Evolutionary conservation across 2,329 filamentous ascomycete species (phyloP), one percentile per base, ranked within the genome.

Genomic region (Aspergillus proliferans): DNA sequence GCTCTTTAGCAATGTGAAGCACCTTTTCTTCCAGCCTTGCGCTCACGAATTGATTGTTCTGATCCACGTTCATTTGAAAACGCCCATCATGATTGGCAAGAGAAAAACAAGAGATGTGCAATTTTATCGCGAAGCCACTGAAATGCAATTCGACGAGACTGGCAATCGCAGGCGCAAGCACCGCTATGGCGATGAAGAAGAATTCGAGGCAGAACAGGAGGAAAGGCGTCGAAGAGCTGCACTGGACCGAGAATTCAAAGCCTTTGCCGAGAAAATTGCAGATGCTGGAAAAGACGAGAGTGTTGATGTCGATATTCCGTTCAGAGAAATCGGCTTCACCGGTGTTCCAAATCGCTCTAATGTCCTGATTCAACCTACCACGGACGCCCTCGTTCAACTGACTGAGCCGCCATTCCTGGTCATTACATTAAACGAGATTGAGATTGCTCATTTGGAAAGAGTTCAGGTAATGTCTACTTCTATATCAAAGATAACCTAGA

Each of bases 21-120:
- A 98, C 67, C 79, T 98, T 2, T 98, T 98, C 78, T 98, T 98
- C 78, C 93, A 98, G 70, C 93, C 94, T 24, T 97, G 90, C 63
- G 87, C 90, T 60, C 89, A 95, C 63, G 93, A 98, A 69, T 76
- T 98, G 62, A 95, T 98, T 58, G 94, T 98, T 57, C 88, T 98
- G 61, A 96, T 98, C 58, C 93, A 98, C 69, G 87, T 98, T 49
- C 93, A 98, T 68, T 81, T 98, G 45, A 96, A 95, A 73, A 95
- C 96, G 53, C 93, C 93, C 2, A 97, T 98, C 67, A 90, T 98
- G 70, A 87, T 98, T 54, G 93, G 93, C 52, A 97, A 95, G 79
- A 94, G 95, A 76, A 98, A 98, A 82, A 95, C 93, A 9, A 96
- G 93, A 75, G 94, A 98, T 67, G 87, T 98, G 1, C 94, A 98